Percentiles rank a stretch among this genome's conserved stretches.
These are phyloP conservation scores for Nannochloris sp. DNA, from an alignment of 139 green algal species.

Conservation along the genomic window DNA sequence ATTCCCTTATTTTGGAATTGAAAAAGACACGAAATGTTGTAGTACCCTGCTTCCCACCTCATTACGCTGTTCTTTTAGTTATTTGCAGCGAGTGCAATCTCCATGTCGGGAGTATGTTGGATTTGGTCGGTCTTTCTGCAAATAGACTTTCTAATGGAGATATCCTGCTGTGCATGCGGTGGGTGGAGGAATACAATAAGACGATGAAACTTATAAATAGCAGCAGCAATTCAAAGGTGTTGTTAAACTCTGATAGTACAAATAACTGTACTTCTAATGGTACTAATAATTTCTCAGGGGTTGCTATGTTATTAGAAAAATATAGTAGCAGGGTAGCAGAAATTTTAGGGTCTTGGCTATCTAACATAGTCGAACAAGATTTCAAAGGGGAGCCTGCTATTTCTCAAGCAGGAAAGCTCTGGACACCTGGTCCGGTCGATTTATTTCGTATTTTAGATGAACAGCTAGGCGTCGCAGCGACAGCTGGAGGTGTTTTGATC, in stretches of 20 bases:
- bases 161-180: conserved; percentile 70
- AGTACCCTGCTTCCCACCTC: conserved; percentile 68
- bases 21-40: conserved; percentile 45
- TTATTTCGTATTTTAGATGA: conserved; percentile 90
- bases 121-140: conserved; percentile 63
- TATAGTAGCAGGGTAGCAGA: conserved; percentile 62
- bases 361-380: conserved; percentile 71
- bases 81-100: conserved; percentile 54
- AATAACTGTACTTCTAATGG: not conserved
- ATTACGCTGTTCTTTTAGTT: conserved; percentile 67
- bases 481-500: not conserved
- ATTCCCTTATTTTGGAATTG: conserved; percentile 29
- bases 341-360: conserved; percentile 64
- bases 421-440: conserved; percentile 72
- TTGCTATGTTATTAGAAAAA: conserved; percentile 54
- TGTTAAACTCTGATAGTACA: no score
- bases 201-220: conserved; percentile 35
- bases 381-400: conserved; percentile 45
- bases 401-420: conserved; percentile 52
- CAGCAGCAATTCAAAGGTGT: not conserved
- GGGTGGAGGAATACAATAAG: conserved; percentile 66
- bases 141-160: conserved; percentile 60
- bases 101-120: conserved; percentile 62
- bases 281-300: not conserved
- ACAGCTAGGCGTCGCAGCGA: conserved; percentile 40